phyloP scores from a whole-genome alignment of 2,329 filamentous ascomycete species.

The Phyllosticta citrichinensis region DNA sequence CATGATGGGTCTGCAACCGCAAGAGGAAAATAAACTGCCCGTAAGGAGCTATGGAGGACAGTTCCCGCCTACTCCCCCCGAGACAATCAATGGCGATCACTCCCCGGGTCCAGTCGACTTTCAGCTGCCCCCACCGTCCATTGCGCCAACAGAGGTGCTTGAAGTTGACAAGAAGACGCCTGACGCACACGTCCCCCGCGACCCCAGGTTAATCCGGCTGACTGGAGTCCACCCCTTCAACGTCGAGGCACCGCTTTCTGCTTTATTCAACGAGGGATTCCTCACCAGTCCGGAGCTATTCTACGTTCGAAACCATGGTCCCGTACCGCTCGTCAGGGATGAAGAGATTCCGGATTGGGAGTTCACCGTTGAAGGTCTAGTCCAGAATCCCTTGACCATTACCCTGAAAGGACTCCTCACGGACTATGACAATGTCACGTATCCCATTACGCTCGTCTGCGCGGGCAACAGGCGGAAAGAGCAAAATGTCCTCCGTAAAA shows the following conservation, averaged over 20 bases:
- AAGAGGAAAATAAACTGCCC: slow-evolving; percentile 15
- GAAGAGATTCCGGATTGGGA: slow-evolving; percentile 68
- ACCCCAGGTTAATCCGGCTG: slow-evolving; percentile 71
- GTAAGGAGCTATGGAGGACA: slow-evolving; percentile 16
- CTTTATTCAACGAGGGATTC: slow-evolving; percentile 71
- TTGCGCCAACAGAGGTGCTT: slow-evolving; percentile 50
- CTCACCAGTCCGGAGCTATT: slow-evolving; percentile 80
- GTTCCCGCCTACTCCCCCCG: slow-evolving; percentile 27
- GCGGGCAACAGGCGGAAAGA: slow-evolving; percentile 88
- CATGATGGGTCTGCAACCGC: slow-evolving; percentile 12
- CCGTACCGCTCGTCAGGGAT: slow-evolving; percentile 66
- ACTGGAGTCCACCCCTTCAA: slow-evolving; percentile 91
- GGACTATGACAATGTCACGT: slow-evolving; percentile 72
- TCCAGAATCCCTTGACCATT: slow-evolving; percentile 64
- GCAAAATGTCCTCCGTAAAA: slow-evolving; percentile 82
- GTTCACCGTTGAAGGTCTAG: slow-evolving; percentile 72
- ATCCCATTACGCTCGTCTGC: slow-evolving; percentile 81
- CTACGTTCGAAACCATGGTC: slow-evolving; percentile 85
- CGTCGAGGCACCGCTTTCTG: slow-evolving; percentile 70
- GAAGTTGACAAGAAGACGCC: slow-evolving; percentile 74
- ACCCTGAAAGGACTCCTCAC: slow-evolving; percentile 61
- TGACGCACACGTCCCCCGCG: slow-evolving; percentile 69
- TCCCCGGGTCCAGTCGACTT: slow-evolving; percentile 44
- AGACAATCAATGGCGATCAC: slow-evolving; percentile 24
- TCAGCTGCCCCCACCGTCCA: slow-evolving; percentile 58